Percentiles rank a stretch among this genome's conserved stretches.
phyloP scores from a whole-genome alignment of 805 yeast genomes.

The Metschnikowia peoriensis region DNA sequence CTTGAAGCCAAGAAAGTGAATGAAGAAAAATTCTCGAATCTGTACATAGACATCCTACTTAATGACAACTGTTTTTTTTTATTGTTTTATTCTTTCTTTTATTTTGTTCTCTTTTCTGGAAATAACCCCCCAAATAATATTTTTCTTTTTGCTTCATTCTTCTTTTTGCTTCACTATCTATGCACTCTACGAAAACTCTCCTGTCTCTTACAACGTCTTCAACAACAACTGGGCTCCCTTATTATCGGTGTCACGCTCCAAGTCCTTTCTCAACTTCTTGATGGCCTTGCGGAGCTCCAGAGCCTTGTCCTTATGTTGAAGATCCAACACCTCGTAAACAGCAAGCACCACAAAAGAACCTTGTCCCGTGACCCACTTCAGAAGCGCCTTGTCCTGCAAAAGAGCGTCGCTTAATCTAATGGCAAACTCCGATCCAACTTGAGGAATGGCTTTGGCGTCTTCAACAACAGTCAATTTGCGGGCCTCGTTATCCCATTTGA shows the following conservation, averaged over 20 bases:
- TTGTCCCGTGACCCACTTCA: constrained; percentile 60
- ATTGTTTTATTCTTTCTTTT: too few relatives aligned
- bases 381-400: constrained; percentile 43
- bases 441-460: constrained; percentile 32
- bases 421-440: constrained; percentile 61
- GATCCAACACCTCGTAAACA: constrained; percentile 62
- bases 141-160: too few relatives aligned
- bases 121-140: neutral
- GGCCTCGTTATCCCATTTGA: constrained; percentile 54
- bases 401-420: constrained; percentile 51
- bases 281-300: constrained; percentile 53
- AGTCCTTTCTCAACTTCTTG: constrained; percentile 46
- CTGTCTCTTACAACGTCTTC: constrained; percentile 16
- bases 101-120: neutral
- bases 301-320: constrained; percentile 36
- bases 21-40: constrained; percentile 2
- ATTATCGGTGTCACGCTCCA: constrained; percentile 48
- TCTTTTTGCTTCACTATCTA: neutral
- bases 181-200: constrained; percentile 6
- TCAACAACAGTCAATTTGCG: constrained; percentile 46
- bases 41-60: neutral
- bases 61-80: too few relatives aligned
- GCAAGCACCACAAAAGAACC: constrained; percentile 84
- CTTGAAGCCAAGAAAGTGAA: constrained; percentile 34
- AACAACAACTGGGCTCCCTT: constrained; percentile 56